Evolutionary conservation across 331 rosid species (phyloP).

Genomic region (Pyracantha coccinea): DNA sequence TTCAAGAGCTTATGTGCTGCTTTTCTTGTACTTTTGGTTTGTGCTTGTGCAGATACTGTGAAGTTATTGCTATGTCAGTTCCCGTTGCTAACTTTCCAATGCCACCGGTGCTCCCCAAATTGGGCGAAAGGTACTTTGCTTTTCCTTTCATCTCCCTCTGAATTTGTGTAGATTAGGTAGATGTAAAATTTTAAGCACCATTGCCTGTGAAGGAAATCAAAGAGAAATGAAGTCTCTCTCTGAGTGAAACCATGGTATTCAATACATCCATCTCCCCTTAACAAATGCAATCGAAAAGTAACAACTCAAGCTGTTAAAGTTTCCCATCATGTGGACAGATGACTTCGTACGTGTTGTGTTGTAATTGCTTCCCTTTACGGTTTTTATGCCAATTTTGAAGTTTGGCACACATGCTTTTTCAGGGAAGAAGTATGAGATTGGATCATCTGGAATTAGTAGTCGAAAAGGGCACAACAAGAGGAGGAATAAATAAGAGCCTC

Average conservation of each 20-base stretch:
- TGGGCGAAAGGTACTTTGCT: constrained; percentile 46
- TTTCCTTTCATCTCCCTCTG: not conserved
- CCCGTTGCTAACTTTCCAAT: constrained; percentile 32
- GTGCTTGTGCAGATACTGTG: constrained; percentile 34
- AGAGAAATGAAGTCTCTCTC: not conserved
- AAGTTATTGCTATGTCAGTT: constrained; percentile 60
- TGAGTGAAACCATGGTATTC: not conserved
- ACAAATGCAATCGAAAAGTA: not conserved
- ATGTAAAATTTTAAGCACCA: not conserved
- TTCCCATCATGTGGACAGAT: not conserved
- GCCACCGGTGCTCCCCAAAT: constrained; percentile 45
- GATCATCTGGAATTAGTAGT: constrained; percentile 38
- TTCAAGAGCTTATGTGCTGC: not conserved
- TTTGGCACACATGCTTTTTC: constrained; percentile 11
- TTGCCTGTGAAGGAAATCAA: not conserved
- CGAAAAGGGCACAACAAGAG: constrained; percentile 26
- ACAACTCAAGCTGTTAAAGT: not conserved
- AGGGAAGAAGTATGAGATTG: constrained; percentile 50
- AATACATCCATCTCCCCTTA: not conserved
- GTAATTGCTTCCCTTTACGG: not conserved
- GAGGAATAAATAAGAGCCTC: constrained; percentile 33
- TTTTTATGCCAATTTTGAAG: not conserved
- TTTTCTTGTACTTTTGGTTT: not conserved
- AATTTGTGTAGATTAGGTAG: not conserved
- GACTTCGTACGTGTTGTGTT: not conserved